Evolutionary conservation across 176 grass and related monocot species (phyloP).

Genomic region (sorghum (Sorghum bicolor)): DNA sequence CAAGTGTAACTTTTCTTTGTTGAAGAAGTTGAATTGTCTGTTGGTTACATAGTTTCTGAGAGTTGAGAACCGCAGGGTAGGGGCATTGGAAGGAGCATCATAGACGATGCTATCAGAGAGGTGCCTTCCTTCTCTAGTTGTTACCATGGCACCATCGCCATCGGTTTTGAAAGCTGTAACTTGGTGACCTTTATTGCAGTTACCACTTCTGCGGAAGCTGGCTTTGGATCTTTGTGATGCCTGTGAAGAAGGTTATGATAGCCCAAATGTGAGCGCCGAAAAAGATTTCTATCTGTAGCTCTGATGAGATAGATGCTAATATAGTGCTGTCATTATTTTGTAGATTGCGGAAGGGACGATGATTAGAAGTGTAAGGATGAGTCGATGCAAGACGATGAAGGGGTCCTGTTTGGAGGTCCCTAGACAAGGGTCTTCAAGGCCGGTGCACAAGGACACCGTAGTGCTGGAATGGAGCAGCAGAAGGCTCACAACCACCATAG

Average conservation of each 20-base stretch:
- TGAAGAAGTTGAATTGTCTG: background rate
- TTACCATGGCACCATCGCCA: background rate
- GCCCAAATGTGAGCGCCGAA: constrained; percentile 46
- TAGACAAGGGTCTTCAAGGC: constrained; percentile 16
- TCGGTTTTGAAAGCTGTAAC: background rate
- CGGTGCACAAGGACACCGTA: constrained; percentile 73
- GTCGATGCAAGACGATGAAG: constrained; percentile 60
- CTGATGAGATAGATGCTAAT: background rate
- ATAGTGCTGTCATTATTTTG: background rate
- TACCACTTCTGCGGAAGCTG: constrained; percentile 55
- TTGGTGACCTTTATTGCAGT: constrained; percentile 27
- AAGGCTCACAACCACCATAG: constrained; percentile 47
- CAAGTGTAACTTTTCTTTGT: background rate
- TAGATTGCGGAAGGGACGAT: constrained; percentile 37
- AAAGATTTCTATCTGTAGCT: background rate
- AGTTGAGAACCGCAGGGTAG: constrained; percentile 48
- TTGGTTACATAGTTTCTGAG: background rate
- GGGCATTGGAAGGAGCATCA: constrained; percentile 64
- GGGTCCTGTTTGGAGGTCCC: constrained; percentile 38
- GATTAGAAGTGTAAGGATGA: constrained; percentile 58
- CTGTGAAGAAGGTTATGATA: constrained; percentile 68
- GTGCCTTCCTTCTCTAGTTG: constrained; percentile 7
- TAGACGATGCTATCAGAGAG: constrained; percentile 53
- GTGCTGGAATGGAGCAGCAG: constrained; percentile 67
- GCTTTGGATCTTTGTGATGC: constrained; percentile 81